Evolutionary conservation across 2,329 filamentous ascomycete genomes (phyloP).

Genomic region (Fusarium sp.): DNA sequence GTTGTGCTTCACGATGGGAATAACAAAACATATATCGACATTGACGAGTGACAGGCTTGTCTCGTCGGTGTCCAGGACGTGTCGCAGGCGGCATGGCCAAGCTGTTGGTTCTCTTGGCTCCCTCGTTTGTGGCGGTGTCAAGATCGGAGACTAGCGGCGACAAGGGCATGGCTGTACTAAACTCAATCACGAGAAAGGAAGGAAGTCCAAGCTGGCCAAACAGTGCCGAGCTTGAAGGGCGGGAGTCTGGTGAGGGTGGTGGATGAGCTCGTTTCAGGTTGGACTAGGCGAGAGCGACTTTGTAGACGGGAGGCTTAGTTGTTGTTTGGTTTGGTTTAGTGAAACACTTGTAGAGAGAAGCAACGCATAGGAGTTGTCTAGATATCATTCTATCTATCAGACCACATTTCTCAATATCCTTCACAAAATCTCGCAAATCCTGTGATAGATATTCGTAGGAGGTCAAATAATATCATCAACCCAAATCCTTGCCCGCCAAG

Average conservation of each 20-base stretch:
- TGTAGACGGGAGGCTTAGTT: neutral
- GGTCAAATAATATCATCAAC: neutral
- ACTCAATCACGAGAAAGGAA: neutral
- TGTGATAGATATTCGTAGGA: neutral
- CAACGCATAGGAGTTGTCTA: neutral
- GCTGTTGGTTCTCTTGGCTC: constrained; percentile 12
- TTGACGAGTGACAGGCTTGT: constrained; percentile 31
- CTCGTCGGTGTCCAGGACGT: constrained; percentile 31
- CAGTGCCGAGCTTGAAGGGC: neutral
- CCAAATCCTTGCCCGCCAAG: constrained; percentile 21
- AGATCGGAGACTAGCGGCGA: constrained; percentile 37
- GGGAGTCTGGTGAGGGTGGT: constrained; percentile 36
- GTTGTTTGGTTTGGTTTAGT: neutral
- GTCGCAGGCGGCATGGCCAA: constrained; percentile 29
- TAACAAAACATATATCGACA: constrained; percentile 12
- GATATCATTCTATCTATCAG: neutral
- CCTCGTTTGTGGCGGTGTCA: constrained; percentile 39
- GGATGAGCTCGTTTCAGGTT: constrained; percentile 46
- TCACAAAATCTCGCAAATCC: neutral
- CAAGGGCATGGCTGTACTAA: neutral
- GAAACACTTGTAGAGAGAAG: neutral
- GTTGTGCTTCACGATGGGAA: constrained; percentile 30
- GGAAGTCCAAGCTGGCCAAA: neutral
- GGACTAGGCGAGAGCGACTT: constrained; percentile 22
- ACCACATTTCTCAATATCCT: neutral